Evolutionary conservation across 1,284 basidiomycete species (phyloP).

Genomic region (Cutaneotrichosporon arboriforme): DNA sequence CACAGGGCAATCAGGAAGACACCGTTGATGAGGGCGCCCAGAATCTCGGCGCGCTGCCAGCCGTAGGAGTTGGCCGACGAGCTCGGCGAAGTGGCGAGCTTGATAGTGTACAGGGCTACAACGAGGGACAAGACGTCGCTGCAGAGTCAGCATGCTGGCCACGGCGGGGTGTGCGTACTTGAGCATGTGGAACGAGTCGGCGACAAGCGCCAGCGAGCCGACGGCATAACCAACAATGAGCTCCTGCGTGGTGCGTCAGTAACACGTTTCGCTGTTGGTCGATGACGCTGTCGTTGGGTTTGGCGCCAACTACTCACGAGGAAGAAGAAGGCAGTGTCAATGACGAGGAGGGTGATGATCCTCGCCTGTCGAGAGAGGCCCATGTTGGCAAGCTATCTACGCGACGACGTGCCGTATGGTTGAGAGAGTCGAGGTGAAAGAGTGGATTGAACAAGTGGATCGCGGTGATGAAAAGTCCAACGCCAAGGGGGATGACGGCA

Average conservation of each 20-base stretch:
- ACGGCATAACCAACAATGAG: slow-evolving; percentile 73
- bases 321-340: slow-evolving; percentile 88
- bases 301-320: slow-evolving; percentile 61
- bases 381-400: slow-evolving; percentile 45
- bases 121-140: slow-evolving; percentile 92
- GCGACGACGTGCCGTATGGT: no score
- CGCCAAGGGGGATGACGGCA: no score
- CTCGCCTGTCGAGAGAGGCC: slow-evolving; percentile 64
- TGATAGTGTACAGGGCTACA: slow-evolving; percentile 95
- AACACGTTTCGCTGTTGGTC: no score
- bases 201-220: slow-evolving; percentile 88
- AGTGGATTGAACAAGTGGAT: background rate
- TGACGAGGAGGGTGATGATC: slow-evolving; percentile 72
- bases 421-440: background rate
- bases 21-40: slow-evolving; percentile 91
- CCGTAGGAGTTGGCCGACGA: slow-evolving; percentile 44
- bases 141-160: slow-evolving; percentile 55
- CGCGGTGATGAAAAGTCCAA: background rate
- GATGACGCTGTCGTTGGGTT: no score
- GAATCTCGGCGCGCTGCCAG: slow-evolving; percentile 98
- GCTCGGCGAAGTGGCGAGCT: slow-evolving; percentile 54
- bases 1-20: slow-evolving; percentile 94
- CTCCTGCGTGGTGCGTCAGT: slow-evolving; percentile 25
- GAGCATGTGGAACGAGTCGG: slow-evolving; percentile 98
- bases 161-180: slow-evolving; percentile 81